A percentile compares a stretch with the other conserved stretches of the same genome.
Evolutionary conservation across 106 monocot genomes (phyloP).

Genomic region (Hemerocallis citrina): DNA sequence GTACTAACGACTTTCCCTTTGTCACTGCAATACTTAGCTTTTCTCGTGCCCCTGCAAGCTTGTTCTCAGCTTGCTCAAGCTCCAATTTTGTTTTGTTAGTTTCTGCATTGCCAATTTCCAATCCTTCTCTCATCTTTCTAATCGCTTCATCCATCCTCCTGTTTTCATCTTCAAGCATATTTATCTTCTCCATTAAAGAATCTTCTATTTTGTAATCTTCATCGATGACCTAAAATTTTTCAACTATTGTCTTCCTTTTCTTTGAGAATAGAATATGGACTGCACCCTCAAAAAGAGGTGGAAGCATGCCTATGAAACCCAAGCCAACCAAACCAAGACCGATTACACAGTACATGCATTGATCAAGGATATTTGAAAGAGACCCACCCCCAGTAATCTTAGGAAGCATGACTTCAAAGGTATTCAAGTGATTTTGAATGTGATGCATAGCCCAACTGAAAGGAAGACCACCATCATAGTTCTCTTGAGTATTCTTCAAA

Average conservation of each 20-base stretch:
- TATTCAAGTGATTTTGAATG: slow-evolving; percentile 68
- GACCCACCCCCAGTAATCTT: slow-evolving; percentile 85
- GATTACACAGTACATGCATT: slow-evolving; percentile 98
- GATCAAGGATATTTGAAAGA: slow-evolving; percentile 80
- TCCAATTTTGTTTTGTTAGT: slow-evolving; percentile 50
- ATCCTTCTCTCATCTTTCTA: slow-evolving; percentile 25
- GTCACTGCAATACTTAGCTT: slow-evolving; percentile 87
- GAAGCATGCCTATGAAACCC: slow-evolving; percentile 83
- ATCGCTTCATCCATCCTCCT: slow-evolving; percentile 27
- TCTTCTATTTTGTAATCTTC: slow-evolving; percentile 50
- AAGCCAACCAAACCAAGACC: slow-evolving; percentile 92
- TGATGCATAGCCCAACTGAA: slow-evolving; percentile 99
- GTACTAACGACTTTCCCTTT: slow-evolving; percentile 90
- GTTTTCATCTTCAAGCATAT: slow-evolving; percentile 51
- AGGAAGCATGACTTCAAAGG: slow-evolving; percentile 84
- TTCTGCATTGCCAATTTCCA: slow-evolving; percentile 44
- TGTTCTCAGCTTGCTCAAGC: slow-evolving; percentile 62
- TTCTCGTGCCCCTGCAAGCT: slow-evolving; percentile 51
- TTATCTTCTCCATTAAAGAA: slow-evolving; percentile 33
- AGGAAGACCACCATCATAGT: slow-evolving; percentile 92
- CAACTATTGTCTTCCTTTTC: slow-evolving; percentile 73
- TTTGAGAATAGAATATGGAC: slow-evolving; percentile 77
- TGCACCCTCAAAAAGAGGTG: slow-evolving; percentile 94
- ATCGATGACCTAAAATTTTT: slow-evolving; percentile 95
- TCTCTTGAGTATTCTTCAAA: too few relatives aligned